Percentiles rank a stretch among this genome's conserved stretches.
Evolutionary conservation across 306 rosid genomes (phyloP).

Genomic region (Carpinus viminea): DNA sequence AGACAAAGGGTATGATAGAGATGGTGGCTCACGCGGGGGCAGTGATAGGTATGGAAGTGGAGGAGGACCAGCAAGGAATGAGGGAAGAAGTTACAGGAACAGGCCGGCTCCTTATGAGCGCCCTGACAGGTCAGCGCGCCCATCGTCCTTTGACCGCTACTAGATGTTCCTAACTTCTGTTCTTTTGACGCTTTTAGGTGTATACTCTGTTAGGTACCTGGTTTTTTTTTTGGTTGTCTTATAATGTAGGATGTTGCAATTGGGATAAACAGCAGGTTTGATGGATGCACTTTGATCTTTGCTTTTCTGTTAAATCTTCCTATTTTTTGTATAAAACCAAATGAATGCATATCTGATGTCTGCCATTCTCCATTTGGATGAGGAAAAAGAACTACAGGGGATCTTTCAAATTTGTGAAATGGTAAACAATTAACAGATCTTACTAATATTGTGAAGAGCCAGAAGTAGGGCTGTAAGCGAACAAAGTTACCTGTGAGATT

Average conservation of each 20-base stretch:
- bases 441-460: too few relatives aligned
- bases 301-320: conserved; percentile 14
- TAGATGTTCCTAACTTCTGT: conserved; percentile 27
- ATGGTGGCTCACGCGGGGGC: conserved; percentile 61
- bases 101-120: conserved; percentile 89
- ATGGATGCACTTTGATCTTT: conserved; percentile 25
- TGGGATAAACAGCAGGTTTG: conserved; percentile 28
- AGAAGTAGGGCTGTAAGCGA: too few relatives aligned
- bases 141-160: conserved; percentile 76
- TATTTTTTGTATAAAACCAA: conserved; percentile 9
- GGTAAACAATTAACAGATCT: too few relatives aligned
- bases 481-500: too few relatives aligned
- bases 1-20: conserved; percentile 74
- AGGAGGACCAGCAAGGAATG: conserved; percentile 56
- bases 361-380: background rate
- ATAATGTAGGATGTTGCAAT: conserved; percentile 20
- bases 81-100: conserved; percentile 70
- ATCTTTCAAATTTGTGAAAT: background rate
- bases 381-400: background rate
- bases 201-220: conserved; percentile 23
- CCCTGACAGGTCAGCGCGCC: conserved; percentile 62
- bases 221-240: conserved; percentile 1
- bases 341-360: background rate
- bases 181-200: conserved; percentile 16
- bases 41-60: conserved; percentile 69